Conservation (phyloP, 495 filamentous ascomycete species). For the Rhizodiscina lignyota region DNA sequence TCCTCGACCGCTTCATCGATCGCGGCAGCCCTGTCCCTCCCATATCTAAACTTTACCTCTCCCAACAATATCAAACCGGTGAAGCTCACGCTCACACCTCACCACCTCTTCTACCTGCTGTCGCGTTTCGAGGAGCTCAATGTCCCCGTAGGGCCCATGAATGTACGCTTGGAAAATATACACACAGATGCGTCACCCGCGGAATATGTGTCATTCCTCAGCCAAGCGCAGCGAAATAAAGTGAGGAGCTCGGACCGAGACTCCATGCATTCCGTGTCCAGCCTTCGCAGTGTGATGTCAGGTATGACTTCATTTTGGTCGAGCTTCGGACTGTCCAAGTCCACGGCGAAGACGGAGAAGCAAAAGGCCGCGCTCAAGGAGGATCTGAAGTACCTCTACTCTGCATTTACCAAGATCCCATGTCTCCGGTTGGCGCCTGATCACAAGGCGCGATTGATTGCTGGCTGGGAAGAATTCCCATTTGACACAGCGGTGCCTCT, state of each 20-base stretch:
- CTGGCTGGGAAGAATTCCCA: slow-evolving; percentile 92
- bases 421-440: slow-evolving; percentile 78
- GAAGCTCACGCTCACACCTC: slow-evolving; percentile 86
- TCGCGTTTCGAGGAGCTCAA: slow-evolving; percentile 86
- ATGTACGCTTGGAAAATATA: slow-evolving; percentile 83
- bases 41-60: slow-evolving; percentile 68
- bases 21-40: slow-evolving; percentile 71
- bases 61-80: slow-evolving; percentile 71
- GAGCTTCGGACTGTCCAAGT: slow-evolving; percentile 63
- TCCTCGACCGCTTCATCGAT: slow-evolving; percentile 49
- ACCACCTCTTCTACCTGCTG: slow-evolving; percentile 91
- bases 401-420: slow-evolving; percentile 95
- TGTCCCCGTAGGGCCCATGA: slow-evolving; percentile 87
- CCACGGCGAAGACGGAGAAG: slow-evolving; percentile 64
- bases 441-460: slow-evolving; percentile 71
- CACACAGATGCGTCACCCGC: slow-evolving; percentile 71
- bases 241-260: slow-evolving; percentile 65
- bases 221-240: slow-evolving; percentile 57
- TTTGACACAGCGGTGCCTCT: slow-evolving; percentile 96
- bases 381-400: slow-evolving; percentile 91
- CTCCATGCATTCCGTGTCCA: slow-evolving; percentile 89
- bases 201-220: slow-evolving; percentile 92
- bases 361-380: slow-evolving; percentile 69
- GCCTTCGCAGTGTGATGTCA: slow-evolving; percentile 93
- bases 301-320: slow-evolving; percentile 88